phyloP scores from a whole-genome alignment of 805 yeast species.

The Danielia reshetovae region DNA sequence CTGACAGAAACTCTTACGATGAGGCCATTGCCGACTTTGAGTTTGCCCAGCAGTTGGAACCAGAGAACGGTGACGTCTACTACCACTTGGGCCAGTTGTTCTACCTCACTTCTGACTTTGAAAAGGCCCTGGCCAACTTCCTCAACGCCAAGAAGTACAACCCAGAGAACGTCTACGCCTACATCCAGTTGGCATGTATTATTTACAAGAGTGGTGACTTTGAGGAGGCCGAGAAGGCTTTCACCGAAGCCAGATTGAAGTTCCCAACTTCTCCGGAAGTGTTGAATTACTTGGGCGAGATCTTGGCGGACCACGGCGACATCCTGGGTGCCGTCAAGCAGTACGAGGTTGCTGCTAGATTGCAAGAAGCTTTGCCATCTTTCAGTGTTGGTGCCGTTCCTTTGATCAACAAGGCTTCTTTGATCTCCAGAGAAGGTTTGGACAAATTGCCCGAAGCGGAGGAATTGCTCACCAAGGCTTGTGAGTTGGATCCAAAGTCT shows the following conservation, averaged over 20 bases:
- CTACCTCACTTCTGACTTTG: constrained; percentile 74
- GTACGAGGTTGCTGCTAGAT: constrained; percentile 79
- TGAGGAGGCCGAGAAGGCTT: constrained; percentile 58
- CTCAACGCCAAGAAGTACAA: constrained; percentile 71
- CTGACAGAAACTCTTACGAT: constrained; percentile 66
- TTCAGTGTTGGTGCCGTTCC: constrained; percentile 87
- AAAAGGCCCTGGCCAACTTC: constrained; percentile 70
- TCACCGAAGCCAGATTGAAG: constrained; percentile 63
- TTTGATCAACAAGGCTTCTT: constrained; percentile 81
- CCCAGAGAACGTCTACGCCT: constrained; percentile 74
- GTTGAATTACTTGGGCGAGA: constrained; percentile 94
- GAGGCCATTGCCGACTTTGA: constrained; percentile 66
- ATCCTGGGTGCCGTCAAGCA: constrained; percentile 69
- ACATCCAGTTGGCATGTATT: constrained; percentile 90
- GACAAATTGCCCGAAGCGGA: constrained; percentile 53
- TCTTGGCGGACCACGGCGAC: constrained; percentile 77
- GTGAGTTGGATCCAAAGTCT: constrained; percentile 78
- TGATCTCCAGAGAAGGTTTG: constrained; percentile 54
- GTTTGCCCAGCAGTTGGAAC: constrained; percentile 63
- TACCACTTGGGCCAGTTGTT: constrained; percentile 93
- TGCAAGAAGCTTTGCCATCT: constrained; percentile 66
- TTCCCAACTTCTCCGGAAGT: constrained; percentile 89
- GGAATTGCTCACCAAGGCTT: constrained; percentile 66
- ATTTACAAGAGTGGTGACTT: constrained; percentile 72
- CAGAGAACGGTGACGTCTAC: constrained; percentile 74